phyloP scores from a whole-genome alignment of 176 grass and related monocot species.

The Eleusine indica region DNA sequence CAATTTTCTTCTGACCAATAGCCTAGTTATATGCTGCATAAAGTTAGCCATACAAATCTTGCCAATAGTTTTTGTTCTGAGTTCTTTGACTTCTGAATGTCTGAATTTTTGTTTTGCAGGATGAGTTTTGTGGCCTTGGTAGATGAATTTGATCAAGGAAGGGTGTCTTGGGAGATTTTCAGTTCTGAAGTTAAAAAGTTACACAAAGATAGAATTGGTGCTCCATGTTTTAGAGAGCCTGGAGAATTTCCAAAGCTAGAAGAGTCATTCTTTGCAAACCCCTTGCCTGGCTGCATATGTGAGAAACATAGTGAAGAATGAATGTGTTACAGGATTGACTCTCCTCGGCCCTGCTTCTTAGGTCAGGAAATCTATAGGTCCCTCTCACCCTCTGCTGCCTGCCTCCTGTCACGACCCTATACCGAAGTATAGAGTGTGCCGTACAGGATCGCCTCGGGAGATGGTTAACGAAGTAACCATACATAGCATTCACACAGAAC shows the following conservation, averaged over 20 bases:
- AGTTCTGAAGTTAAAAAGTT: conserved; percentile 79
- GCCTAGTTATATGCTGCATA: conserved; percentile 1
- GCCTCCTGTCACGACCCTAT: too few species aligned
- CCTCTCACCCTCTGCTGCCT: background rate
- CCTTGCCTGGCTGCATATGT: conserved; percentile 91
- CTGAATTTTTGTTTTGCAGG: conserved; percentile 46
- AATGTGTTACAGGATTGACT: conserved; percentile 17
- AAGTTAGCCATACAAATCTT: background rate
- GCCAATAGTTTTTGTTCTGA: background rate
- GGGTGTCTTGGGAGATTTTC: conserved; percentile 78
- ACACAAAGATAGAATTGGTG: conserved; percentile 68
- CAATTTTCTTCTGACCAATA: background rate
- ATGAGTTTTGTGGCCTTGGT: conserved; percentile 81
- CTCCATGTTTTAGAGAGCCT: conserved; percentile 77
- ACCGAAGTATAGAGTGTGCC: too few species aligned
- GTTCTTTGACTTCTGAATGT: conserved; percentile 1
- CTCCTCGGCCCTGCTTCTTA: background rate
- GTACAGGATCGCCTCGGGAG: too few species aligned
- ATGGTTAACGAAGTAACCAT: too few species aligned
- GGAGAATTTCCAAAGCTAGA: conserved; percentile 93
- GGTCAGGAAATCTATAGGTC: conserved; percentile 11
- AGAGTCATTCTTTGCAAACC: conserved; percentile 95
- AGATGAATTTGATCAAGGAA: conserved; percentile 85
- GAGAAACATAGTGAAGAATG: conserved; percentile 64
- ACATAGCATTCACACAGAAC: too few species aligned